phyloP scores from a whole-genome alignment of 2,329 filamentous ascomycete genomes.

The Dactylellina sp. region DNA sequence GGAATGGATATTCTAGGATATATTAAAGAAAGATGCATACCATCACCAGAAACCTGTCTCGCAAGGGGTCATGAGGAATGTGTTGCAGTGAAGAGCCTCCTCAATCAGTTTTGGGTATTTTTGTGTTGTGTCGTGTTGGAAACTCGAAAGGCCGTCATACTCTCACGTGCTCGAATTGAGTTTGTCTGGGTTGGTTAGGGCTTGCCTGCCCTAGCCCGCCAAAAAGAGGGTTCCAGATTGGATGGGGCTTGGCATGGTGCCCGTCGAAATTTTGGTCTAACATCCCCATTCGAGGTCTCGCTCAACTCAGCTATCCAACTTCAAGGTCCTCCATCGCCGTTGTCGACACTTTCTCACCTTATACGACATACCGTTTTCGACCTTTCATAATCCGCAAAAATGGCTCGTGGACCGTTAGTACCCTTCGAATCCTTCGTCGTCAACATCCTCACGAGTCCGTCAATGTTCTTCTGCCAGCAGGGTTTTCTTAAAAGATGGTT shows the following conservation, averaged over 20 bases:
- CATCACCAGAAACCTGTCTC: neutral
- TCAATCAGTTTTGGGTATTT: conserved; percentile 4
- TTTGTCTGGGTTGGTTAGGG: conserved; percentile 44
- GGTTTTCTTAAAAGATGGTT: conserved; percentile 6
- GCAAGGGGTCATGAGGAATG: conserved; percentile 23
- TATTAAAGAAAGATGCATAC: conserved; percentile 2
- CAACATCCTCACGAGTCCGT: conserved; percentile 19
- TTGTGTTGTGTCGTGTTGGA: conserved; percentile 43
- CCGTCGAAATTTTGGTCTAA: conserved; percentile 55
- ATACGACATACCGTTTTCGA: conserved; percentile 43
- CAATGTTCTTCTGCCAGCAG: conserved; percentile 20
- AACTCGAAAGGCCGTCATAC: neutral
- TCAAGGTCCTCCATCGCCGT: conserved; percentile 45
- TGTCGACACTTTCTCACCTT: conserved; percentile 36
- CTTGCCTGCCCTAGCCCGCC: conserved; percentile 38
- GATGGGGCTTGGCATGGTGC: conserved; percentile 48
- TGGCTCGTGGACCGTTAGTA: conserved; percentile 57
- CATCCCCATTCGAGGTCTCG: conserved; percentile 43
- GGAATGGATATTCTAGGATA: conserved; percentile 40
- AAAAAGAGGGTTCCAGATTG: conserved; percentile 24
- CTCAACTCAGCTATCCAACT: conserved; percentile 51
- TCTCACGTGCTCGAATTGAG: conserved; percentile 23
- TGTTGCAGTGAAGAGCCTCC: conserved; percentile 36
- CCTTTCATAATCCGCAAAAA: conserved; percentile 47
- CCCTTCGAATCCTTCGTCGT: conserved; percentile 19